Base-by-base conservation (phyloP, 2,329 filamentous ascomycete genomes). In the Immersiporthe knoxdaviesiana region DNA sequence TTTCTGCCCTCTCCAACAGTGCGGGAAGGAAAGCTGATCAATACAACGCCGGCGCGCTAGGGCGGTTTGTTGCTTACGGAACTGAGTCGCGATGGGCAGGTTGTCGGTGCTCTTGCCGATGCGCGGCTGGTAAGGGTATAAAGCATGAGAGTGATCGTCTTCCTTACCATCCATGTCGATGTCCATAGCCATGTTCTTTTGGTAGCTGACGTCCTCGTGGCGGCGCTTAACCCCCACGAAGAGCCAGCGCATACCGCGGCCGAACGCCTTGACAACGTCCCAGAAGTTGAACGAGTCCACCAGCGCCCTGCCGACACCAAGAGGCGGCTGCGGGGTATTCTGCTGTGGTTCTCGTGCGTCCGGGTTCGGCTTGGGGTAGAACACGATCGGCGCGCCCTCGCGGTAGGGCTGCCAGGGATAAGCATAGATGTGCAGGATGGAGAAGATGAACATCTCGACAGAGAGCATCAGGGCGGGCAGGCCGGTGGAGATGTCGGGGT, bases 371-470 rank as follows among this genome's bases (percentile, higher is more conserved):
- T 78, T 74, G 56, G 85, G 84, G 70, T 86, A 87, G 69, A 81
- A 84, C n/a, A 78, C 79, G 41, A 77, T 74, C 64, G 80, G 84
- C 27, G 82, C 81, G 37, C 77, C 76, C 27, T 79, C 79, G 30
- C 79, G 82, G 78, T 97, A 97, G 0, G 89, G 89, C 68, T 85
- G 84, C 84, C 90, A 96, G 1, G 92, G 87, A 76, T 96, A 97
- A 2, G 94, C 92, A 84, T 90, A 97, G 21, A 96, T 80, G 78
- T 97, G 93, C 66, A 97, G 80, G 59, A 94, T 76, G 24, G 91
- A 84, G 75, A 97, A 97, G 39, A 92, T 81, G 11, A 92, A 88
- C 93, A 97, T 97, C 79, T 97, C 93, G 54, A 96, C 82, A 76
- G 91, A 94, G 32, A 96, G 87, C 14, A 97, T 82, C 65, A 95